Conservation (phyloP, 2,329 filamentous ascomycete genomes). For the Aureobasidium sp. region DNA sequence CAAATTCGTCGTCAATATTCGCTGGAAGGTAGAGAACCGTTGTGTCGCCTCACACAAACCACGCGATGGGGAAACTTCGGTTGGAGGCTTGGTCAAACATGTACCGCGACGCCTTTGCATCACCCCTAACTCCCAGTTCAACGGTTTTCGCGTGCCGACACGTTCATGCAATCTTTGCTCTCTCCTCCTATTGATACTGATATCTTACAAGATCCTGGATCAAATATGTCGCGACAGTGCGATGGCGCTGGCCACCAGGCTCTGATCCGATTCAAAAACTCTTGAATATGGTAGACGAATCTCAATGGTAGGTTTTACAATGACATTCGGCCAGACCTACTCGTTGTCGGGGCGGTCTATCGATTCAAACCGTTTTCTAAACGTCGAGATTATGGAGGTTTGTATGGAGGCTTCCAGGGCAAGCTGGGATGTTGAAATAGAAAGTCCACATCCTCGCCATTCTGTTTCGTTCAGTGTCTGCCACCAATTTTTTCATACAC, state of each 20-base stretch:
- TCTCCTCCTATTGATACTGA: not conserved
- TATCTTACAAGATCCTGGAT: not conserved
- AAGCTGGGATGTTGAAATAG: not conserved
- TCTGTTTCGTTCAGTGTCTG: not conserved
- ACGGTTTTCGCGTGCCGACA: not conserved
- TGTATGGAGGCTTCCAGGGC: not conserved
- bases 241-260: not conserved
- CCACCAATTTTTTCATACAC: not conserved
- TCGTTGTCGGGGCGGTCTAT: slow-evolving; percentile 11
- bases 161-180: not conserved
- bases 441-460: not conserved
- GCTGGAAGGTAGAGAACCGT: slow-evolving; percentile 1
- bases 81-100: slow-evolving; percentile 1
- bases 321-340: not conserved
- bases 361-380: slow-evolving; percentile 6
- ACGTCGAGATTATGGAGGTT: slow-evolving; percentile 10
- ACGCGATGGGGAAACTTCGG: slow-evolving; percentile 13
- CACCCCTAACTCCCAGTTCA: slow-evolving; percentile 9
- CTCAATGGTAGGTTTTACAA: not conserved
- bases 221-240: not conserved
- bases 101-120: slow-evolving; percentile 10
- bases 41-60: slow-evolving; percentile 9
- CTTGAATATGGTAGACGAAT: not conserved
- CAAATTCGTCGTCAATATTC: slow-evolving; percentile 9
- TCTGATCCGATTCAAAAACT: no score